Conservation (phyloP, 164 flowering plant genomes). For the Chloranthus sessilifolius region DNA sequence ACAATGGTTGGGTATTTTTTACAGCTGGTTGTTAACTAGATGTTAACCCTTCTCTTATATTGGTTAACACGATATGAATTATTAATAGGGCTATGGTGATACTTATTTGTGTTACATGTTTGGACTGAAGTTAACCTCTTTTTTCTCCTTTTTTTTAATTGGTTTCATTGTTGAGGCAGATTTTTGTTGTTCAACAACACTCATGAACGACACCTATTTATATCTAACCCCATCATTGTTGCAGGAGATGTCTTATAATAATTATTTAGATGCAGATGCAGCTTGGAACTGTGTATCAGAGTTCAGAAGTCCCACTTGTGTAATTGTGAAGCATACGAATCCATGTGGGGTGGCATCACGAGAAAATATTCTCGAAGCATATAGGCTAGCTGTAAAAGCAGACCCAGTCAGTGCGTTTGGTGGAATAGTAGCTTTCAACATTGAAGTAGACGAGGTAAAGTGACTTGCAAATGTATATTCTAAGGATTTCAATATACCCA, state of each 20-base stretch:
- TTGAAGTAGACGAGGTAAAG: slow-evolving; percentile 95
- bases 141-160: too few relatives aligned
- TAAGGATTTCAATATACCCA: neutral
- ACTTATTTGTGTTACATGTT: too few relatives aligned
- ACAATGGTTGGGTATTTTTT: too few relatives aligned
- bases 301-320: slow-evolving; percentile 89
- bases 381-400: slow-evolving; percentile 87
- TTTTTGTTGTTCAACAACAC: too few relatives aligned
- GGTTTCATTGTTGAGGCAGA: too few relatives aligned
- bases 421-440: slow-evolving; percentile 96
- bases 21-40: too few relatives aligned
- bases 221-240: slow-evolving; percentile 9
- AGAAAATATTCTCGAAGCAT: slow-evolving; percentile 82
- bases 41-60: too few relatives aligned
- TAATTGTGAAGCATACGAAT: slow-evolving; percentile 95
- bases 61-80: too few relatives aligned
- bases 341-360: slow-evolving; percentile 99
- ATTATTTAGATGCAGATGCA: slow-evolving; percentile 97
- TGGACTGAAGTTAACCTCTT: too few relatives aligned
- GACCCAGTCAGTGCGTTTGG: slow-evolving; percentile 99
- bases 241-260: slow-evolving; percentile 99
- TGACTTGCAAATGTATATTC: neutral
- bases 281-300: slow-evolving; percentile 98
- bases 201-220: neutral
- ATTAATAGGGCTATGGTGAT: too few relatives aligned